phyloP scores from a whole-genome alignment of 257 asterid species.

The Avicennia marina region DNA sequence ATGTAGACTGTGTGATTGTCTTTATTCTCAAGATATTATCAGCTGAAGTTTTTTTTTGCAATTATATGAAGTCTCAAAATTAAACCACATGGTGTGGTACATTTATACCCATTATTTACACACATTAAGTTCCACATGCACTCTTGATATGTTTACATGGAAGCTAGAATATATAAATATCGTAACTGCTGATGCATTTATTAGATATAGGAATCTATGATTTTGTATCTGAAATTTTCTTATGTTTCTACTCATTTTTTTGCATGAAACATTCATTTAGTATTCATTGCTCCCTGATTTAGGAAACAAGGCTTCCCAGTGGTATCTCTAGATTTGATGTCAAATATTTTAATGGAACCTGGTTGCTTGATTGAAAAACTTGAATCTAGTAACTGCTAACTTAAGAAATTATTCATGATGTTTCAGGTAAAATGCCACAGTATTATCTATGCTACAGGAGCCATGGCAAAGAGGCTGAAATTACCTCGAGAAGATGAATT shows the following conservation, averaged over 20 bases:
- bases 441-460: slow-evolving; percentile 93
- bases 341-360: not conserved
- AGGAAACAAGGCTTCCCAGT: not conserved
- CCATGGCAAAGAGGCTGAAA: slow-evolving; percentile 77
- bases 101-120: not conserved
- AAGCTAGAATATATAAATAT: not conserved
- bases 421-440: slow-evolving; percentile 89
- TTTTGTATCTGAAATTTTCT: not conserved
- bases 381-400: not conserved
- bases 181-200: not conserved
- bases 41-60: slow-evolving; percentile 8
- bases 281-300: no score
- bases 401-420: not conserved
- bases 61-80: not conserved
- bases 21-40: not conserved
- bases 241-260: no score
- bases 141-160: not conserved
- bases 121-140: not conserved
- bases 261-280: no score
- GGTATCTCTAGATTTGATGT: not conserved
- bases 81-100: not conserved
- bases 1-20: not conserved
- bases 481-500: slow-evolving; percentile 95
- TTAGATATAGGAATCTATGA: not conserved
- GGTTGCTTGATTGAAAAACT: not conserved